These are phyloP conservation scores for Pseudonectria foliicola DNA, from an alignment of 2,329 filamentous ascomycete species.

Conservation along the genomic window DNA sequence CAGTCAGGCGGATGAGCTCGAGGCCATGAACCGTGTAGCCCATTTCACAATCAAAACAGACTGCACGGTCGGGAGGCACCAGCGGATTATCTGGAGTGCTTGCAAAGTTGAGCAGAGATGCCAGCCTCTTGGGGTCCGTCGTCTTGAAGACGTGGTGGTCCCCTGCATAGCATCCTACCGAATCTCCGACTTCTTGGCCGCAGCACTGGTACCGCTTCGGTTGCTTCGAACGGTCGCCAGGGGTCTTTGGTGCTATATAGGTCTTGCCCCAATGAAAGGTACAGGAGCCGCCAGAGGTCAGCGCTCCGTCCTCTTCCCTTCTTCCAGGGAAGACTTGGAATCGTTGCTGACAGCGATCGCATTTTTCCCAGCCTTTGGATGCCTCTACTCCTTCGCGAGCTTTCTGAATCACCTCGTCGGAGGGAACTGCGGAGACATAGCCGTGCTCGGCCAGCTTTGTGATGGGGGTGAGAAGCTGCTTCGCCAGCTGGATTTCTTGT, in stretches of 20 bases:
- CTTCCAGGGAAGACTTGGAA: conserved; percentile 92
- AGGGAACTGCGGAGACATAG: conserved; percentile 66
- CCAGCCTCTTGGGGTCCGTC: conserved; percentile 66
- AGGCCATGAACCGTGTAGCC: conserved; percentile 84
- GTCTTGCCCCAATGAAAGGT: conserved; percentile 72
- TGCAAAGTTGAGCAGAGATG: conserved; percentile 70
- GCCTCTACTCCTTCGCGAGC: conserved; percentile 59
- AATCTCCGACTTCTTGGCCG: conserved; percentile 63
- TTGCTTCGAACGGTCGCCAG: conserved; percentile 48
- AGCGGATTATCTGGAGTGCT: conserved; percentile 62
- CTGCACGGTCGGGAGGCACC: conserved; percentile 48
- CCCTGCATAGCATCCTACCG: conserved; percentile 63
- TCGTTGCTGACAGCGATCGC: conserved; percentile 76
- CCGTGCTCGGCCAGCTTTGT: conserved; percentile 58
- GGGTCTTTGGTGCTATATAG: conserved; percentile 49
- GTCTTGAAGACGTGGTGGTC: conserved; percentile 84
- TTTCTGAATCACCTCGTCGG: conserved; percentile 56
- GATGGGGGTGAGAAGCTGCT: conserved; percentile 57
- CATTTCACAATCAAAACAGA: conserved; percentile 97
- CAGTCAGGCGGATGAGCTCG: conserved; percentile 85
- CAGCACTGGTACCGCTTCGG: conserved; percentile 73
- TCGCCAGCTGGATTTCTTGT: conserved; percentile 63
- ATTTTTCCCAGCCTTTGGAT: conserved; percentile 74
- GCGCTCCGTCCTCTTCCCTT: conserved; percentile 64
- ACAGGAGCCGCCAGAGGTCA: conserved; percentile 72